These are phyloP conservation scores for Westerdykella ornata DNA, from an alignment of 2,329 filamentous ascomycete species.

Conservation along the genomic window DNA sequence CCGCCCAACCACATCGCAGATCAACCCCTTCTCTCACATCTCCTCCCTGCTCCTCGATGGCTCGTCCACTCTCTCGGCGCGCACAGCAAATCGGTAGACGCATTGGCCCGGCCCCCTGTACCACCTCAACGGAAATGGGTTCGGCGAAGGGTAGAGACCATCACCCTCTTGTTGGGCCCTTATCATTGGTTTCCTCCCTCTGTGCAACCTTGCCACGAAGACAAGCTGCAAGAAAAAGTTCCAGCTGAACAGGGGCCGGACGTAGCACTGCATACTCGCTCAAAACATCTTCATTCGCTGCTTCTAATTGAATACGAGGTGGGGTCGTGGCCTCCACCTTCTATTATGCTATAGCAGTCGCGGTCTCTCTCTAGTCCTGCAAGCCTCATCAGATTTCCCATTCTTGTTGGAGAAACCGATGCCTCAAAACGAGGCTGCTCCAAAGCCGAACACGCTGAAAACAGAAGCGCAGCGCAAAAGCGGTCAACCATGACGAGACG, in stretches of 20 bases:
- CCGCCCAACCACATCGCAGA: background rate
- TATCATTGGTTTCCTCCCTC: slow-evolving; percentile 6
- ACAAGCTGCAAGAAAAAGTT: slow-evolving; percentile 3
- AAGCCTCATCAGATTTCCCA: slow-evolving; percentile 12
- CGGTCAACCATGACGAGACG: slow-evolving; percentile 16
- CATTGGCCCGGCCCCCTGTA: slow-evolving; percentile 6
- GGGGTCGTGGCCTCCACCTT: slow-evolving; percentile 11
- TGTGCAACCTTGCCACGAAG: slow-evolving; percentile 13
- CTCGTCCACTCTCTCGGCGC: slow-evolving; percentile 10
- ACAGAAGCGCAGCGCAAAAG: background rate
- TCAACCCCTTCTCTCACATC: slow-evolving; percentile 19
- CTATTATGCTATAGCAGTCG: slow-evolving; percentile 13
- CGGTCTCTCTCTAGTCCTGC: slow-evolving; percentile 4
- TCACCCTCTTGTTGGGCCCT: background rate
- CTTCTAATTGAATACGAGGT: slow-evolving; percentile 11
- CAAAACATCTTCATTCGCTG: slow-evolving; percentile 9
- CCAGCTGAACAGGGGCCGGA: slow-evolving; percentile 8
- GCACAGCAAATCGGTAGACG: background rate
- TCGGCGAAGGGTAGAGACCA: slow-evolving; percentile 6
- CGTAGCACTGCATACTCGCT: slow-evolving; percentile 10
- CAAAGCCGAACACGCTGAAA: slow-evolving; percentile 6
- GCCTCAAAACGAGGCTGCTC: slow-evolving; percentile 3
- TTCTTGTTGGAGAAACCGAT: slow-evolving; percentile 5
- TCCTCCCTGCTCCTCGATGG: slow-evolving; percentile 13
- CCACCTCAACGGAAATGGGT: slow-evolving; percentile 2